A percentile compares a stretch with the other conserved stretches of the same genome.
These are phyloP conservation scores for Globisporangium recalcitrans DNA, from an alignment of 352 stramenopile species.

Conservation along the genomic window DNA sequence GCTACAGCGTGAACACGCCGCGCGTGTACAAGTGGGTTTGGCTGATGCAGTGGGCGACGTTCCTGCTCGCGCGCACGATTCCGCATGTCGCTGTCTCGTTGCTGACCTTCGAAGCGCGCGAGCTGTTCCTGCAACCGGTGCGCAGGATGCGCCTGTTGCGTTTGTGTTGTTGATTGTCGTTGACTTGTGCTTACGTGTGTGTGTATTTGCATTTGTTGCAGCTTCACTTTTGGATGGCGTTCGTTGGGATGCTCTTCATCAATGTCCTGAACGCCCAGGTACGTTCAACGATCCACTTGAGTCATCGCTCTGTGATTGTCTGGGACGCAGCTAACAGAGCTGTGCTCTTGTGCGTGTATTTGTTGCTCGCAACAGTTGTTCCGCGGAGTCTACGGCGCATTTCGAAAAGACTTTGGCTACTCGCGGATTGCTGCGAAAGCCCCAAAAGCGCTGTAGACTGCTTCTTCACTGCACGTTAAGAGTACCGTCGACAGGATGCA, in stretches of 20 bases:
- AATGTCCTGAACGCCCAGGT: constrained; percentile 63
- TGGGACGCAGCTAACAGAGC: neutral
- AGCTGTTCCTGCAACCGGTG: constrained; percentile 38
- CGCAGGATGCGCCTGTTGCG: neutral
- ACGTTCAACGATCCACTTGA: neutral
- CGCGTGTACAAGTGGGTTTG: constrained; percentile 37
- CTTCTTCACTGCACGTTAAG: too few relatives aligned
- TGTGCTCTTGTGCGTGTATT: neutral
- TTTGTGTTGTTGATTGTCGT: neutral
- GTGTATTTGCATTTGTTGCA: constrained; percentile 4
- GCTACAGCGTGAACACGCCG: constrained; percentile 30
- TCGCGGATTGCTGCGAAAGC: neutral
- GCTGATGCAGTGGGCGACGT: constrained; percentile 51
- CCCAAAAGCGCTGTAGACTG: neutral
- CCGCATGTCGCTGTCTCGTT: constrained; percentile 40
- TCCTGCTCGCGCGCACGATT: constrained; percentile 35
- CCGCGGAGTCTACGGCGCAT: constrained; percentile 43
- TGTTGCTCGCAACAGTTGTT: constrained; percentile 37
- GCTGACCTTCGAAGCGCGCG: constrained; percentile 38
- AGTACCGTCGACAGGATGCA: too few relatives aligned
- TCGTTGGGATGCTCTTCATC: constrained; percentile 71
- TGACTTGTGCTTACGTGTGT: neutral
- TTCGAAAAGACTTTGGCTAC: constrained; percentile 38
- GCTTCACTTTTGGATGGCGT: constrained; percentile 68
- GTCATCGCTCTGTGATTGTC: neutral